Evolutionary conservation across 1,284 basidiomycete genomes (phyloP).

Genomic region (Volvariella surrecta): DNA sequence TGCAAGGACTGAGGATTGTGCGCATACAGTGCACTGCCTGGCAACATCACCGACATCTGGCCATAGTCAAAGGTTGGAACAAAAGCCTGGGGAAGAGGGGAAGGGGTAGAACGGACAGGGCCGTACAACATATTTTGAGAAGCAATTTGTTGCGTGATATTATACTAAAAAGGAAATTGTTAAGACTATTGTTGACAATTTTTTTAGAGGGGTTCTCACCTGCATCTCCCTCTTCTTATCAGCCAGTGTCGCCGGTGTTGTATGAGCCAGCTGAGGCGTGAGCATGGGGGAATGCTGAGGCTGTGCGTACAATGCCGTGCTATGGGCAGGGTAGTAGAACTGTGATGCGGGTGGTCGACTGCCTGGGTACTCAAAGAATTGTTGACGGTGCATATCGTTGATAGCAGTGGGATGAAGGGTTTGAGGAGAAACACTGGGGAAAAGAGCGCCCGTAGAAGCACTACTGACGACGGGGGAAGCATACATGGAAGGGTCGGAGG

Average conservation of each 20-base stretch:
- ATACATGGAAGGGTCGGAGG: conserved; percentile 44
- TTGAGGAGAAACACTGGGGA: conserved; percentile 37
- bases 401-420: conserved; percentile 34
- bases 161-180: conserved; percentile 28
- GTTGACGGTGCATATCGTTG: conserved; percentile 36
- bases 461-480: conserved; percentile 20
- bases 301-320: conserved; percentile 51
- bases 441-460: conserved; percentile 34
- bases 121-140: conserved; percentile 32
- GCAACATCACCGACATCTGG: conserved; percentile 39
- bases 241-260: conserved; percentile 30
- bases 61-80: conserved; percentile 37
- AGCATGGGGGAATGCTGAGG: conserved; percentile 46
- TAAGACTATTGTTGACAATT: conserved; percentile 4
- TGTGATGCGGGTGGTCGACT: conserved; percentile 43
- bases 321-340: conserved; percentile 52
- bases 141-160: conserved; percentile 40
- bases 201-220: conserved; percentile 25
- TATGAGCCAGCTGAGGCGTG: conserved; percentile 32
- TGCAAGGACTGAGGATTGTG: conserved; percentile 22
- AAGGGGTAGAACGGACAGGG: conserved; percentile 30
- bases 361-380: conserved; percentile 54
- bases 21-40: conserved; percentile 24
- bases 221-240: conserved; percentile 57
- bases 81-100: conserved; percentile 34